A percentile compares a stretch with the other conserved stretches of the same genome.
These are phyloP conservation scores for Fremontodendron californicum DNA, from an alignment of 345 rosid species.

Conservation along the genomic window DNA sequence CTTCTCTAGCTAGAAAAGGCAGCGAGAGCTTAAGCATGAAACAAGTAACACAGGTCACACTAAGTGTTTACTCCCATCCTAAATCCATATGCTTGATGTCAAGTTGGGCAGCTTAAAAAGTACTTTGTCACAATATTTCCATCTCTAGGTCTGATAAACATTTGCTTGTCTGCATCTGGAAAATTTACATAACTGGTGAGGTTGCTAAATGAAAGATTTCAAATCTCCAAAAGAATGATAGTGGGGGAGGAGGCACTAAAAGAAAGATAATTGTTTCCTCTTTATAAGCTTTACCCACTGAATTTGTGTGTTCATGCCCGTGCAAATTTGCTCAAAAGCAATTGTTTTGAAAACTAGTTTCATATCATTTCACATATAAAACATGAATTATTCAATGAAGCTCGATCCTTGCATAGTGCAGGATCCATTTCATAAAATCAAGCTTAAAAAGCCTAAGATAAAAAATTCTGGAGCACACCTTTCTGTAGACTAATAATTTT, in stretches of 20 bases:
- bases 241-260: not conserved
- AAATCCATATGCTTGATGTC: not conserved
- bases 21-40: not conserved
- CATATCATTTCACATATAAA: not conserved
- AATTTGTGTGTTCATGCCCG: not conserved
- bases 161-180: not conserved
- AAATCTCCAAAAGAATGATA: not conserved
- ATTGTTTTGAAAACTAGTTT: not conserved
- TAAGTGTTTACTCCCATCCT: not conserved
- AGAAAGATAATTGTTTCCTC: not conserved
- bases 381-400: not conserved
- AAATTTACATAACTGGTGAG: not conserved
- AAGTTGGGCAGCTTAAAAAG: not conserved
- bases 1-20: not conserved
- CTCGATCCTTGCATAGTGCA: not conserved
- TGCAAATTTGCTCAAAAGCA: not conserved
- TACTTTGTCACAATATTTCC: not conserved
- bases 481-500: not conserved
- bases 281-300: not conserved
- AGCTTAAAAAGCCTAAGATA: not conserved
- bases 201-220: not conserved
- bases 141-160: not conserved
- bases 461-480: not conserved
- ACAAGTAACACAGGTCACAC: not conserved
- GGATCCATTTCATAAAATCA: not conserved